Percentiles rank a stretch among this genome's conserved stretches.
Evolutionary conservation across 2,329 filamentous ascomycete genomes (phyloP).

Genomic region (Botrytis paeoniae): DNA sequence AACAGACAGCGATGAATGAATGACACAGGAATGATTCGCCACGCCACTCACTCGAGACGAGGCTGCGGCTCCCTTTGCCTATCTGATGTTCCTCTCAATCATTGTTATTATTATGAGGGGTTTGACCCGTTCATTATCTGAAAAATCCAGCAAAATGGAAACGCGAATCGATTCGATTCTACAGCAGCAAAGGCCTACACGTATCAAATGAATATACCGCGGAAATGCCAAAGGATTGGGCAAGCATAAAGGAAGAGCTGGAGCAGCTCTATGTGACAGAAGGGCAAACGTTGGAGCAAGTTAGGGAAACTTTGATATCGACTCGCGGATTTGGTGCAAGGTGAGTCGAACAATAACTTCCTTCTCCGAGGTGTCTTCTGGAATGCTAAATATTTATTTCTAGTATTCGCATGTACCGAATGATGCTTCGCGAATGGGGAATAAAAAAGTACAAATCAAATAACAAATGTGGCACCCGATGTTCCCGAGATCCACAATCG

Average conservation of each 20-base stretch:
- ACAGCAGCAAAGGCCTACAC: neutral
- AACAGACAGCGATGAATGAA: neutral
- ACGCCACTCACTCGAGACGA: slow-evolving; percentile 11
- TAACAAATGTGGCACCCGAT: slow-evolving; percentile 7
- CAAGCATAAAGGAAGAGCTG: slow-evolving; percentile 23
- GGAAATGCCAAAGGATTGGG: slow-evolving; percentile 27
- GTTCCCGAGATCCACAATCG: slow-evolving; percentile 7
- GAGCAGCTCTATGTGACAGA: slow-evolving; percentile 25
- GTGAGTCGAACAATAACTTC: slow-evolving; percentile 15
- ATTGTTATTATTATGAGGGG: neutral
- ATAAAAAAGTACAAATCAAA: slow-evolving; percentile 21
- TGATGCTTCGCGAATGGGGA: slow-evolving; percentile 22
- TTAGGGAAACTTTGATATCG: slow-evolving; percentile 21
- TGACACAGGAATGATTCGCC: neutral
- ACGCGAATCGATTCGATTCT: neutral
- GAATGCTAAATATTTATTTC: neutral
- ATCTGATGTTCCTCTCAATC: neutral
- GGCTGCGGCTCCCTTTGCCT: neutral
- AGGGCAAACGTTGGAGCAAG: slow-evolving; percentile 22
- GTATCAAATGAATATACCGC: slow-evolving; percentile 10
- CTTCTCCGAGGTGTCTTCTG: too few relatives aligned
- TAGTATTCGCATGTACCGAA: slow-evolving; percentile 24
- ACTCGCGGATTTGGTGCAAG: slow-evolving; percentile 26
- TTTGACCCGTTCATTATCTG: neutral
- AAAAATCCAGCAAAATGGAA: slow-evolving; percentile 4